Conservation (phyloP, 148 eudicot genomes). For the Rhododendron kiyosumense region DNA sequence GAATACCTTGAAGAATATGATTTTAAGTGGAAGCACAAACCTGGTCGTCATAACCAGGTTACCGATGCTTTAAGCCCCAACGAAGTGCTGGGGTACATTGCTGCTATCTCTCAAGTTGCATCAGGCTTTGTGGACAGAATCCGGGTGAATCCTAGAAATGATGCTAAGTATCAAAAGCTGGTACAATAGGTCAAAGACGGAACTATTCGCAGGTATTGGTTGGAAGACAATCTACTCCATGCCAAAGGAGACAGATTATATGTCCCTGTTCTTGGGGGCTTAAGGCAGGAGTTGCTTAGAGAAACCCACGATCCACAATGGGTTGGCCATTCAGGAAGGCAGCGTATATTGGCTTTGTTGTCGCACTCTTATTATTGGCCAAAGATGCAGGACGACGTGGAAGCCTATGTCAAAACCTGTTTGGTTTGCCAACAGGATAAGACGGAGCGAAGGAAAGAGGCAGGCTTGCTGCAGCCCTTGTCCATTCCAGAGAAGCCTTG, state of each 20-base stretch:
- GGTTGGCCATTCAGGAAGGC: background rate
- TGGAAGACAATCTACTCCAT: too few relatives aligned
- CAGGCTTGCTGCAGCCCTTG: background rate
- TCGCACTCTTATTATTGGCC: background rate
- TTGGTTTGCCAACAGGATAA: background rate
- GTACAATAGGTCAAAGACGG: too few relatives aligned
- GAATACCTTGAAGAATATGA: background rate
- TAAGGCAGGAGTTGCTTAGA: background rate
- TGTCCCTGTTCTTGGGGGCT: background rate
- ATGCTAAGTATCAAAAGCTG: background rate
- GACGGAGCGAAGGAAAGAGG: background rate
- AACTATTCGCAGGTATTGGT: too few relatives aligned
- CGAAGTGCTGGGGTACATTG: background rate
- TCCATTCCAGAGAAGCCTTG: background rate
- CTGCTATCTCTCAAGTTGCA: background rate
- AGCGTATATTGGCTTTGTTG: background rate
- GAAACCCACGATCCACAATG: background rate
- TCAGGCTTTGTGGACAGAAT: background rate
- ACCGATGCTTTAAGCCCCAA: conserved; percentile 1
- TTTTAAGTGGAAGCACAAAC: conserved; percentile 7
- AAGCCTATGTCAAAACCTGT: background rate
- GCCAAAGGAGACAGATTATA: background rate
- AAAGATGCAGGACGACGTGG: background rate
- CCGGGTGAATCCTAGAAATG: background rate
- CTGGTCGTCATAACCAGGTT: conserved; percentile 6